Percentiles rank a stretch among this genome's conserved stretches.
Conservation (phyloP, 495 filamentous ascomycete genomes). For the Penicillium goetzii region DNA sequence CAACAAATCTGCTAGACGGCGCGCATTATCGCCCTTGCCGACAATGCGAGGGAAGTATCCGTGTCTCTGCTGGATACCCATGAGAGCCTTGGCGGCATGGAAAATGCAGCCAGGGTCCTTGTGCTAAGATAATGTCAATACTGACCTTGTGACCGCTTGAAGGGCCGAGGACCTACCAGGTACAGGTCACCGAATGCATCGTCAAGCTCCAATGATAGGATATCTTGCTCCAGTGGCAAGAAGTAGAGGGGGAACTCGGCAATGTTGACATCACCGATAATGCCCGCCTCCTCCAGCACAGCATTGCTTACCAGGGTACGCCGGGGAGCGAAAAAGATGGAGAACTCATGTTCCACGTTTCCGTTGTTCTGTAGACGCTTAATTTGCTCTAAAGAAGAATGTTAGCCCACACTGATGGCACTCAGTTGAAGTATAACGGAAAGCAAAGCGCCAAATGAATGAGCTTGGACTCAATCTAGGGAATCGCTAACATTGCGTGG, state of each 20-base stretch:
- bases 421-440: slow-evolving; percentile 34
- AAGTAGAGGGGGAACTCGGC: slow-evolving; percentile 86
- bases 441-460: slow-evolving; percentile 49
- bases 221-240: slow-evolving; percentile 85
- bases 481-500: slow-evolving; percentile 68
- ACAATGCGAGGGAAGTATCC: slow-evolving; percentile 94
- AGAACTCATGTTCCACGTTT: slow-evolving; percentile 90
- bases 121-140: slow-evolving; percentile 47
- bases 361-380: slow-evolving; percentile 82
- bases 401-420: slow-evolving; percentile 64
- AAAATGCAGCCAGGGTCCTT: slow-evolving; percentile 92
- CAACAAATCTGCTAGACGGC: slow-evolving; percentile 85
- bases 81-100: slow-evolving; percentile 86
- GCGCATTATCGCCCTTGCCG: slow-evolving; percentile 94
- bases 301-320: slow-evolving; percentile 90
- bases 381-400: slow-evolving; percentile 74
- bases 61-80: slow-evolving; percentile 89
- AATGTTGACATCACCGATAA: slow-evolving; percentile 89
- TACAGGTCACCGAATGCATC: slow-evolving; percentile 86
- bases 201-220: slow-evolving; percentile 88
- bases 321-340: slow-evolving; percentile 89
- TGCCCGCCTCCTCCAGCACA: slow-evolving; percentile 89
- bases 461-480: slow-evolving; percentile 60
- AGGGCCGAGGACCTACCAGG: slow-evolving; percentile 56
- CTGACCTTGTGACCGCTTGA: not conserved